These are phyloP conservation scores for Punctularia strigosozonata DNA, from an alignment of 768 basidiomycete species.

Conservation along the genomic window DNA sequence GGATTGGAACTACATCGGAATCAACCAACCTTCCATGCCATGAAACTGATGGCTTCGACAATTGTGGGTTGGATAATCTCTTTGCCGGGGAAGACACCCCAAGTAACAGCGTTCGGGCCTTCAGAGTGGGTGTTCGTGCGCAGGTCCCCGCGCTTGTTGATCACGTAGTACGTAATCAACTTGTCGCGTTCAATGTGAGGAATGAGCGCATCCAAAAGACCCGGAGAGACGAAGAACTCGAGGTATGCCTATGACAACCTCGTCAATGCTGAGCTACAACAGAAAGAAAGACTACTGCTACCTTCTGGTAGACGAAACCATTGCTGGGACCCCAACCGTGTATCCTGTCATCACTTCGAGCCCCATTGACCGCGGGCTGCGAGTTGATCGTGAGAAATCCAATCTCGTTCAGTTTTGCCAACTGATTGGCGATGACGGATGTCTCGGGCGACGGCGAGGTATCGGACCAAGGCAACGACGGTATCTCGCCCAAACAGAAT, in stretches of 20 bases:
- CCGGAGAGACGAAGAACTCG: constrained; percentile 84
- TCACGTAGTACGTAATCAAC: constrained; percentile 92
- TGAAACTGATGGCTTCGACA: constrained; percentile 94
- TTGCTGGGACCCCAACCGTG: constrained; percentile 93
- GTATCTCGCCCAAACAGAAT: constrained; percentile 68
- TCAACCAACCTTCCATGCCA: constrained; percentile 84
- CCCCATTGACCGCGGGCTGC: constrained; percentile 91
- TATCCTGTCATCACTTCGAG: constrained; percentile 67
- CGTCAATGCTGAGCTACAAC: constrained; percentile 1
- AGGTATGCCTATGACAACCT: constrained; percentile 64
- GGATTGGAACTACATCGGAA: not conserved
- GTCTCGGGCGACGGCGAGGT: constrained; percentile 81
- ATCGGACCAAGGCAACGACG: constrained; percentile 92
- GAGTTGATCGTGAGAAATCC: constrained; percentile 98
- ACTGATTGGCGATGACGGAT: constrained; percentile 58
- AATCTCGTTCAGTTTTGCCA: constrained; percentile 77
- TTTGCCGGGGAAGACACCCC: constrained; percentile 97
- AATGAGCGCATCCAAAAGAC: constrained; percentile 60
- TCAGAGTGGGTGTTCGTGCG: constrained; percentile 92
- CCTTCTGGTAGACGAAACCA: constrained; percentile 95
- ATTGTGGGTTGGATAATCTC: constrained; percentile 95
- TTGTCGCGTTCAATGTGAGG: constrained; percentile 77
- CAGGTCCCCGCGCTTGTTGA: constrained; percentile 91
- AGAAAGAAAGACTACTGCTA: constrained; percentile 13
- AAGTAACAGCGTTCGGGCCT: constrained; percentile 96